Base-by-base conservation (phyloP, 192 early-diverging fungal genomes). In the Mortierella antarctica region DNA sequence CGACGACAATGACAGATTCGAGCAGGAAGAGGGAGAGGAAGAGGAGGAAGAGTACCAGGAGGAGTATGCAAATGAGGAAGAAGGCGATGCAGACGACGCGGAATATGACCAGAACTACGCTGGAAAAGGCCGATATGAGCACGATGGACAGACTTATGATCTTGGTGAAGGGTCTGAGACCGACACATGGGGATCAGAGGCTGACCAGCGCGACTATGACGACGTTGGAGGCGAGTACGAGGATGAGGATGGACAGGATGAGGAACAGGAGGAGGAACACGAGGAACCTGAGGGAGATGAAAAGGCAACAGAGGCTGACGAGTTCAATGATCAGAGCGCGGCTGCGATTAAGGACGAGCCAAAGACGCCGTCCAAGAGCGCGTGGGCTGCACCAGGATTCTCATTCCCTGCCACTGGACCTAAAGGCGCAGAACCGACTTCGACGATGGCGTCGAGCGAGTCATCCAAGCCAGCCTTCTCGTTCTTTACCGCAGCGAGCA, bases 151-250 rank as follows among this genome's bases (percentile, higher is more conserved):
- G 39, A 63, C 49, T 5, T 80, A 72, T 47, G 76, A 67, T 5
- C 10, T 80, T 60, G 70, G 56, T 12, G 68, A 69, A 2, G 76
- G 57, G 0, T 80, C 76, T 23, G 76, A 80, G 13, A 64, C 70
- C 5, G 76, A 80, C 50, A 65, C 76, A 17, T 80, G 76, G 76
- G 76, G 70, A 2, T 72, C 70, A 7, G 76, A 80, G 39, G 72
- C 70, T 31, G 76, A 80, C 12, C 76, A 80, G 41, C 76, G 70
- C 45, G 76, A 80, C 46, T 65, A 53, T 42, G 76, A 79, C 12
- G 46, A 67, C 12, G 75, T 42, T 8, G 68, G 67, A 15, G 75
- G 60, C 6, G 65, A 67, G 2, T 64, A 74, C 8, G 65, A 67
- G 2, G 75, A 70, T 17, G 62, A 44, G 53, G 71, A 60, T 17